phyloP scores from a whole-genome alignment of 169 alveolate genomes.

The Cryptosporidium sp. region DNA sequence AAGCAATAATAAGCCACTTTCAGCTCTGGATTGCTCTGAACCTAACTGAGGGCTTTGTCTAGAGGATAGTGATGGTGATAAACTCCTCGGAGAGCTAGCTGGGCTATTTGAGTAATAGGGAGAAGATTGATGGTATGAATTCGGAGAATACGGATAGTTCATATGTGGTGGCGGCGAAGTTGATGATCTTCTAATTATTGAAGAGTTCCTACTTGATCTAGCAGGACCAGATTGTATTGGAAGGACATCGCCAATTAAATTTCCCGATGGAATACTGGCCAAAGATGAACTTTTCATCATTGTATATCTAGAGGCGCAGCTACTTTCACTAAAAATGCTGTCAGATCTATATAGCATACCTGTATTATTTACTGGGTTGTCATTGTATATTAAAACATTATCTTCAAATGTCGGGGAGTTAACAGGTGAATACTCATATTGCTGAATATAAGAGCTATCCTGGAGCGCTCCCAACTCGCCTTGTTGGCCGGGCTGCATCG shows the following conservation, averaged over 20 bases:
- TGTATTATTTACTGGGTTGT: not conserved
- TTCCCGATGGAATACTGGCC: not conserved
- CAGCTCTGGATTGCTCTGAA: constrained; percentile 59
- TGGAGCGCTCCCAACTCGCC: constrained; percentile 21
- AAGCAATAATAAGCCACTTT: constrained; percentile 54
- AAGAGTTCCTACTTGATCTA: not conserved
- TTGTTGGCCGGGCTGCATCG: constrained; percentile 19
- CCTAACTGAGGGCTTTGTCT: constrained; percentile 50
- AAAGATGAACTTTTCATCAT: constrained; percentile 37
- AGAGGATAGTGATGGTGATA: constrained; percentile 46
- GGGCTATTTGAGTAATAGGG: constrained; percentile 50
- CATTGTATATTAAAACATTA: constrained; percentile 11
- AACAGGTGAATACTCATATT: constrained; percentile 11
- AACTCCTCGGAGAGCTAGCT: constrained; percentile 49
- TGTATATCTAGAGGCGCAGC: constrained; percentile 31
- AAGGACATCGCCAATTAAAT: not conserved
- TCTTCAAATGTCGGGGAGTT: constrained; percentile 40
- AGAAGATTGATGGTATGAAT: constrained; percentile 45
- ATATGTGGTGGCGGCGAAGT: constrained; percentile 43
- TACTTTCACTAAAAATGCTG: constrained; percentile 45
- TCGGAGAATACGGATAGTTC: constrained; percentile 47
- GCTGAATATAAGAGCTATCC: constrained; percentile 32
- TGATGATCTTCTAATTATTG: constrained; percentile 27
- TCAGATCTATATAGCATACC: constrained; percentile 49
- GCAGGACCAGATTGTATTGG: constrained; percentile 18